Evolutionary conservation across 106 monocot genomes (phyloP).

Genomic region (Platanthera guangdongensis): DNA sequence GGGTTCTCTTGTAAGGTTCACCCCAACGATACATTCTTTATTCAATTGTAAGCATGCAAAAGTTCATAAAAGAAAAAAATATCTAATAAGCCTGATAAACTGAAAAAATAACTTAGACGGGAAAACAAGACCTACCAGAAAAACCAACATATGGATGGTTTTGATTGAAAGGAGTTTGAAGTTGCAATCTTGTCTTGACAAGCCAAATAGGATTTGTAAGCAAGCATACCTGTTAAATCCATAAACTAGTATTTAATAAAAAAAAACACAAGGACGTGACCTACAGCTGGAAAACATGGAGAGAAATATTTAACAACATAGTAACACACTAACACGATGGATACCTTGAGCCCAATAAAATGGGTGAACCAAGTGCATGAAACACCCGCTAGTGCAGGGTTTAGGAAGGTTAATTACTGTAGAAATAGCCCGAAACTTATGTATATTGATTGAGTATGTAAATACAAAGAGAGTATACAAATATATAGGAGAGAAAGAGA

Average conservation of each 20-base stretch:
- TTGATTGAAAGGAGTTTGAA: constrained; percentile 60
- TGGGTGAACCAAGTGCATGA: no score
- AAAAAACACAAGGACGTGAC: not conserved
- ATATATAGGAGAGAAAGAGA: no score
- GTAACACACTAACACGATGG: no score
- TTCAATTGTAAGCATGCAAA: not conserved
- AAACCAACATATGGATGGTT: constrained; percentile 63
- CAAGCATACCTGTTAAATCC: constrained; percentile 60
- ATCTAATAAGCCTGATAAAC: not conserved
- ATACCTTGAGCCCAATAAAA: no score
- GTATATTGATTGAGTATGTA: no score
- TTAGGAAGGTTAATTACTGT: no score
- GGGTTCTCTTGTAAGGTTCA: not conserved
- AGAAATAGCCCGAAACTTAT: no score
- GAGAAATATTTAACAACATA: no score
- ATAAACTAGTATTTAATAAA: constrained; percentile 3
- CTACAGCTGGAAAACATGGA: no score
- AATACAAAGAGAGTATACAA: no score
- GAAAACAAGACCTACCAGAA: constrained; percentile 39
- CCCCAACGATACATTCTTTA: no score
- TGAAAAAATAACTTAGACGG: not conserved
- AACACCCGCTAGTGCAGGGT: no score
- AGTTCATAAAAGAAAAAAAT: not conserved
- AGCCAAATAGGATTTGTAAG: constrained; percentile 97
- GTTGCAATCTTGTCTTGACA: constrained; percentile 91